Evolutionary conservation across 345 rosid genomes (phyloP).

Genomic region (Gynandropsis gynandra): DNA sequence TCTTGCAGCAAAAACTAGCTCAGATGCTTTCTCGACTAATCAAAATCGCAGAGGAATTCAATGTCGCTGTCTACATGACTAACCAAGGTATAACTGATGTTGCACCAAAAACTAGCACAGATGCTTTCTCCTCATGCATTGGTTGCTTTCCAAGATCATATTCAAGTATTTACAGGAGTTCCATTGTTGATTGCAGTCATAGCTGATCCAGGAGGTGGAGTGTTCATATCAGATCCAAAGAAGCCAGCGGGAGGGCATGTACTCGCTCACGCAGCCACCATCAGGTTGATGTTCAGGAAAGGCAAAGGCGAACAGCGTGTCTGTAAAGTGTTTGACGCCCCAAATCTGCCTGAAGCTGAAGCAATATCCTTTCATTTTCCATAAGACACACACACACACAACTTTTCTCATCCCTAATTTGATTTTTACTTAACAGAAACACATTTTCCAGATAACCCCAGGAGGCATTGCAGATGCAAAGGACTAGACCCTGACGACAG

Average conservation of each 20-base stretch:
- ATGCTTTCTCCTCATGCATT: neutral
- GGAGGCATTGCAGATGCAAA: slow-evolving; percentile 86
- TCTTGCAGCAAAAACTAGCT: slow-evolving; percentile 82
- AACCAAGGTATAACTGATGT: slow-evolving; percentile 88
- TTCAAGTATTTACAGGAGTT: neutral
- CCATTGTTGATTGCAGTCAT: slow-evolving; percentile 48
- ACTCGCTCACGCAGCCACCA: slow-evolving; percentile 77
- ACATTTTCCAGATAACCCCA: slow-evolving; percentile 71
- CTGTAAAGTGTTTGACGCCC: slow-evolving; percentile 93
- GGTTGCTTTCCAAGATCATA: neutral
- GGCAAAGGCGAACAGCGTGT: slow-evolving; percentile 89
- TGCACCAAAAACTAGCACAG: no score
- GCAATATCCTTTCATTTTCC: slow-evolving; percentile 69
- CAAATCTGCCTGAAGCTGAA: slow-evolving; percentile 85
- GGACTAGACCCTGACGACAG: slow-evolving; percentile 33
- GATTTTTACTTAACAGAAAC: slow-evolving; percentile 40
- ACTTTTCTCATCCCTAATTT: neutral
- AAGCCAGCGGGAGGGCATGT: slow-evolving; percentile 92
- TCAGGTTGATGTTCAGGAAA: slow-evolving; percentile 84
- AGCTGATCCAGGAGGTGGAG: slow-evolving; percentile 83
- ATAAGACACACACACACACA: neutral
- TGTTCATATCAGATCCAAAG: slow-evolving; percentile 86
- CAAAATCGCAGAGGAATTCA: slow-evolving; percentile 91
- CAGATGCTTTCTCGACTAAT: slow-evolving; percentile 79
- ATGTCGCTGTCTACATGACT: slow-evolving; percentile 87